A percentile compares a stretch with the other conserved stretches of the same genome.
These are phyloP conservation scores for Aspergillus heteromorphus DNA, from an alignment of 495 filamentous ascomycete genomes.

Conservation along the genomic window DNA sequence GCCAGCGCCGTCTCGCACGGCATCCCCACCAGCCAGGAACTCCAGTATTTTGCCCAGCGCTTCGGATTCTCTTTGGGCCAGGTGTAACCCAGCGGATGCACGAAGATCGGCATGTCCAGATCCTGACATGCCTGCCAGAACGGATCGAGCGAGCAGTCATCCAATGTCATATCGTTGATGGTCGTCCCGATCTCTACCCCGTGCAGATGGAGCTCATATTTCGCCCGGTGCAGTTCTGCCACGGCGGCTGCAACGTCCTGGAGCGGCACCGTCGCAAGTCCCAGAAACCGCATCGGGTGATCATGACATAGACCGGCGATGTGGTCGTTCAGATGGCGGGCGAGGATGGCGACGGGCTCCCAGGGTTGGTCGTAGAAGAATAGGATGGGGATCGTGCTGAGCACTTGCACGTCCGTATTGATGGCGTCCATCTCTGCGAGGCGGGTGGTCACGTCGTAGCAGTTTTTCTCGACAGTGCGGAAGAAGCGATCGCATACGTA, in stretches of 20 bases:
- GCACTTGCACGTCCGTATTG: conserved; percentile 14
- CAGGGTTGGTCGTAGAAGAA: conserved; percentile 20
- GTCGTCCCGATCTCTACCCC: conserved; percentile 18
- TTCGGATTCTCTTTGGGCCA: conserved; percentile 14
- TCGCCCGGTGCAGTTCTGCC: conserved; percentile 12
- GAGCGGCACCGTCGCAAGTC: conserved; percentile 18
- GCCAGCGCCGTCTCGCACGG: conserved; percentile 19
- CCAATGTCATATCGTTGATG: conserved; percentile 8
- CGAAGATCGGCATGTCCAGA: conserved; percentile 15
- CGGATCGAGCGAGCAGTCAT: conserved; percentile 9
- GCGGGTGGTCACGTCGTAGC: conserved; percentile 14
- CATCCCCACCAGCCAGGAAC: conserved; percentile 19
- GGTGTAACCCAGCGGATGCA: conserved; percentile 19
- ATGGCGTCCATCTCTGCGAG: conserved; percentile 18
- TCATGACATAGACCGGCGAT: conserved; percentile 14
- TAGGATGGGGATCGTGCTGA: conserved; percentile 19
- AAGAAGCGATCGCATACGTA: conserved; percentile 18
- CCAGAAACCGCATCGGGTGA: conserved; percentile 14
- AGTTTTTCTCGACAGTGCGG: conserved; percentile 17
- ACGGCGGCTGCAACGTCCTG: conserved; percentile 13
- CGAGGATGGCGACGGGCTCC: conserved; percentile 8
- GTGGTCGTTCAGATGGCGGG: conserved; percentile 15
- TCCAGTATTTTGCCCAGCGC: conserved; percentile 18
- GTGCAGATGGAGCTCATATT: conserved; percentile 9
- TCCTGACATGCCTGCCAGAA: conserved; percentile 19